Conservation (phyloP, 768 basidiomycete genomes). For the Tubosaeta sp. region DNA sequence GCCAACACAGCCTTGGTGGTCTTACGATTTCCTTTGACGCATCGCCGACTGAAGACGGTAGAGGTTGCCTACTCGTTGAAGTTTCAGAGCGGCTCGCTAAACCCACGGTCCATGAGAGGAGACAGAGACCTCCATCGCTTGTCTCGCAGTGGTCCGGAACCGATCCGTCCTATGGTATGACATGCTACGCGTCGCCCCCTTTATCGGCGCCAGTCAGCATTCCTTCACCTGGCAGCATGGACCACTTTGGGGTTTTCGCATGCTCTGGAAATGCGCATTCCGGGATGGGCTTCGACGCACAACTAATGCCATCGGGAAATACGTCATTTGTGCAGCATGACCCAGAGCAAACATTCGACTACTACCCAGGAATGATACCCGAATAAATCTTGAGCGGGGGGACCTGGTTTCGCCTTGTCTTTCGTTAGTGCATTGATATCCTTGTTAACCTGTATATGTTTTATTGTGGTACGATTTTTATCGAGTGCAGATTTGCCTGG, state of each 20-base stretch:
- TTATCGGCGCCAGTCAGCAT: slow-evolving; percentile 36
- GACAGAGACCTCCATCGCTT: slow-evolving; percentile 18
- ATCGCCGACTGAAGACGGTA: slow-evolving; percentile 58
- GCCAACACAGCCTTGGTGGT: slow-evolving; percentile 45
- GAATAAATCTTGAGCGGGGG: slow-evolving; percentile 12
- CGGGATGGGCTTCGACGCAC: slow-evolving; percentile 22
- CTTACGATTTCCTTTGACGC: slow-evolving; percentile 75
- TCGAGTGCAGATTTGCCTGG: slow-evolving; percentile 5
- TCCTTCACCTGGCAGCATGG: slow-evolving; percentile 33
- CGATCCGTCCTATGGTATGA: slow-evolving; percentile 15
- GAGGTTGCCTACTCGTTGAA: slow-evolving; percentile 71
- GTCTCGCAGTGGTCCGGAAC: slow-evolving; percentile 23
- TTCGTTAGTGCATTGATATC: slow-evolving; percentile 3
- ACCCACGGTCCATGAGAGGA: slow-evolving; percentile 9
- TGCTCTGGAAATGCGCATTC: slow-evolving; percentile 41
- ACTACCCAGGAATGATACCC: slow-evolving; percentile 25
- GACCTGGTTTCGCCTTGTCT: not conserved
- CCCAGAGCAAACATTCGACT: slow-evolving; percentile 26
- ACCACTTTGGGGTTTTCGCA: slow-evolving; percentile 52
- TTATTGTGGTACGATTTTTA: slow-evolving; percentile 13
- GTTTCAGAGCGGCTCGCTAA: slow-evolving; percentile 41
- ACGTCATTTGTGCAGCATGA: slow-evolving; percentile 28
- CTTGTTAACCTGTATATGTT: slow-evolving; percentile 11
- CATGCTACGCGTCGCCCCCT: slow-evolving; percentile 29
- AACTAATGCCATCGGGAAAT: slow-evolving; percentile 24